Evolutionary conservation across 1,284 basidiomycete species (phyloP).

Genomic region (Pyrrhoderma noxium): DNA sequence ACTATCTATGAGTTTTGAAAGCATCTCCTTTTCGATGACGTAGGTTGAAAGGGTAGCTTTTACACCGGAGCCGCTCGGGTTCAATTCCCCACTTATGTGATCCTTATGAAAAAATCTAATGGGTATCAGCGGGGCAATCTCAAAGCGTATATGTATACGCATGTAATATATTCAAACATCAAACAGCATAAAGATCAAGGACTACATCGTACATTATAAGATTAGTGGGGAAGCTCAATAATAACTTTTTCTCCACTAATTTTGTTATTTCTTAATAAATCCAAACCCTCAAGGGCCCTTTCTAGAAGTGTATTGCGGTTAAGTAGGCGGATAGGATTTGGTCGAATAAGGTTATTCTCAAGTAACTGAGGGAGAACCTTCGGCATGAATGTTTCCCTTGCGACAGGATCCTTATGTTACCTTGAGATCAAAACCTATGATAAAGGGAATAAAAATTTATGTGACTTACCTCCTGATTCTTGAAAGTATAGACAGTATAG

Average conservation of each 20-base stretch:
- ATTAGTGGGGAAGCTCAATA: conserved; percentile 27
- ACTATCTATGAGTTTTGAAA: too few relatives aligned
- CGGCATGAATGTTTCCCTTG: conserved; percentile 38
- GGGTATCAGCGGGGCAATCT: too few relatives aligned
- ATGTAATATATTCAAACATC: too few relatives aligned
- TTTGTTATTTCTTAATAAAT: conserved; percentile 39
- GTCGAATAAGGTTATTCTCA: conserved; percentile 28
- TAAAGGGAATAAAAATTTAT: not conserved
- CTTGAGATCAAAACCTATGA: not conserved
- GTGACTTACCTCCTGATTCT: conserved; percentile 32
- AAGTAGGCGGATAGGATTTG: conserved; percentile 36
- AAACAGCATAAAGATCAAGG: too few relatives aligned
- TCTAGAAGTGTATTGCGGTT: conserved; percentile 36
- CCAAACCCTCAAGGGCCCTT: conserved; percentile 32
- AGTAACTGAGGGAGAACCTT: conserved; percentile 39
- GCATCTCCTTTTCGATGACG: too few relatives aligned
- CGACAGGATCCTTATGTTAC: conserved; percentile 30
- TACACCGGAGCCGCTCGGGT: too few relatives aligned
- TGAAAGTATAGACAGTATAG: conserved; percentile 37
- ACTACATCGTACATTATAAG: not conserved
- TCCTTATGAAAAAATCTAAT: too few relatives aligned
- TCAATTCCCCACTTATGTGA: too few relatives aligned
- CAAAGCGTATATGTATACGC: too few relatives aligned
- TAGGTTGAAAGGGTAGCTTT: too few relatives aligned
- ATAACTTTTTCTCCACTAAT: conserved; percentile 44